These are phyloP conservation scores for Suillus plorans DNA, from an alignment of 768 basidiomycete species.

Conservation along the genomic window DNA sequence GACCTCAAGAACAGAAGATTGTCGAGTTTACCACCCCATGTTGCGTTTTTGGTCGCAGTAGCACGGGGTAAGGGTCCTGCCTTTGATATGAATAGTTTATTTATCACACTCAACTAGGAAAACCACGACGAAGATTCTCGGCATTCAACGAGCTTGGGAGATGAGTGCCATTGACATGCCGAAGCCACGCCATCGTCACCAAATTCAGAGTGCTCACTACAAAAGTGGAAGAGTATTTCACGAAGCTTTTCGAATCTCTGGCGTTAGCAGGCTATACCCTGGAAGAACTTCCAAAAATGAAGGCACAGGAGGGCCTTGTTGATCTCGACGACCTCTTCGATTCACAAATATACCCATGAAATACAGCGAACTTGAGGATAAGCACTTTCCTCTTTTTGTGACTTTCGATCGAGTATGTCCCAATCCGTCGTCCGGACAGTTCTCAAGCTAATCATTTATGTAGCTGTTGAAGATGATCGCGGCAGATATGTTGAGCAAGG, in stretches of 20 bases:
- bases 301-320: constrained; percentile 22
- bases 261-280: constrained; percentile 34
- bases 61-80: constrained; percentile 56
- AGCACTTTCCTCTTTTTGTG: constrained; percentile 69
- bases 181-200: constrained; percentile 70
- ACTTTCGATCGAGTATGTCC: constrained; percentile 60
- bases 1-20: constrained; percentile 51
- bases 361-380: constrained; percentile 56
- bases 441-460: not conserved
- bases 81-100: not conserved
- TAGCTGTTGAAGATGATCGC: constrained; percentile 29
- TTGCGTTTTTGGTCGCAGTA: constrained; percentile 69
- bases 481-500: constrained; percentile 15
- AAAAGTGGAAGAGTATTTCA: constrained; percentile 70
- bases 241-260: constrained; percentile 47
- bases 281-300: constrained; percentile 37
- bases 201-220: constrained; percentile 62
- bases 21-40: constrained; percentile 62
- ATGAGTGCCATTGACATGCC: constrained; percentile 30
- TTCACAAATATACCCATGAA: constrained; percentile 37
- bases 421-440: not conserved
- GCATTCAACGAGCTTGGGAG: constrained; percentile 58
- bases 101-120: constrained; percentile 41
- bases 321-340: constrained; percentile 39
- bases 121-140: constrained; percentile 75